phyloP scores from a whole-genome alignment of 2,329 filamentous ascomycete species.

The Leptosphaerulina australis region DNA sequence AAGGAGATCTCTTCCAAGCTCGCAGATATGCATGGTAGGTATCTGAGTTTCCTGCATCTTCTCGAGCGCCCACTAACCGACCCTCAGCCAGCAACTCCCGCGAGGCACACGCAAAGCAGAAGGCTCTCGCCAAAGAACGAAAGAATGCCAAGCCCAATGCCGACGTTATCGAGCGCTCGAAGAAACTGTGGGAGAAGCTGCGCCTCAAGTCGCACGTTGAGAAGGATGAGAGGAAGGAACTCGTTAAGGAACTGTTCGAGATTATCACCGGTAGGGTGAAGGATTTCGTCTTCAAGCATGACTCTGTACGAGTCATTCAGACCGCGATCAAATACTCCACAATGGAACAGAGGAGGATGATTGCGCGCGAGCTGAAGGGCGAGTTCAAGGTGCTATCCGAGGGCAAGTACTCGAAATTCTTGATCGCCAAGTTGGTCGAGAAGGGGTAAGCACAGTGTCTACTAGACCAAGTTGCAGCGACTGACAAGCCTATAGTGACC shows the following conservation, averaged over 20 bases:
- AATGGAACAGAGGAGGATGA: constrained; percentile 80
- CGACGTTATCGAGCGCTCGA: constrained; percentile 84
- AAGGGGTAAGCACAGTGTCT: constrained; percentile 59
- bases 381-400: constrained; percentile 85
- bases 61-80: constrained; percentile 19
- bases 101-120: constrained; percentile 93
- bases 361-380: constrained; percentile 84
- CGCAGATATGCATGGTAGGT: constrained; percentile 38
- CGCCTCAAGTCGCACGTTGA: constrained; percentile 93
- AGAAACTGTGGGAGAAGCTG: constrained; percentile 96
- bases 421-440: constrained; percentile 95
- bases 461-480: neutral
- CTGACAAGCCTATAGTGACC: constrained; percentile 61
- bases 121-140: constrained; percentile 82
- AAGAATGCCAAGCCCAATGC: constrained; percentile 93
- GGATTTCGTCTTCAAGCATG: constrained; percentile 98
- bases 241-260: constrained; percentile 86
- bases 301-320: constrained; percentile 94
- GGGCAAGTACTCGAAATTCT: constrained; percentile 95
- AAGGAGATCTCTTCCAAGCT: constrained; percentile 31
- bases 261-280: constrained; percentile 91
- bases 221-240: constrained; percentile 80
- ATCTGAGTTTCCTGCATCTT: neutral
- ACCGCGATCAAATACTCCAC: constrained; percentile 96
- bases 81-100: constrained; percentile 69